A percentile compares a stretch with the other conserved stretches of the same genome.
Evolutionary conservation across 2,329 filamentous ascomycete genomes (phyloP).

Genomic region (Claviceps pazoutovae): DNA sequence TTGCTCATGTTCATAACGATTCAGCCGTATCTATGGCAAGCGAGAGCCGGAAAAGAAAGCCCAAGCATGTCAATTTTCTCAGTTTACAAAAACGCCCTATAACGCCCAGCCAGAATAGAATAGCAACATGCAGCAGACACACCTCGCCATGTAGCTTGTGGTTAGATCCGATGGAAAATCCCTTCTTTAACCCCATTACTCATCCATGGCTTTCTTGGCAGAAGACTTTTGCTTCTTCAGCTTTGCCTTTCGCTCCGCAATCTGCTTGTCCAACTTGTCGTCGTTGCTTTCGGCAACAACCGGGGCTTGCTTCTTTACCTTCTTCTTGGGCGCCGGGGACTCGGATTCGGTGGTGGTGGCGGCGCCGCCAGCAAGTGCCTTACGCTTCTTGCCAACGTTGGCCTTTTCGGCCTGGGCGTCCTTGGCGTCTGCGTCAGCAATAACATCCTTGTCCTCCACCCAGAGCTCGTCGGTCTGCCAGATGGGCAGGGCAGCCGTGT

Average conservation of each 20-base stretch:
- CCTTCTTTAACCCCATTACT: slow-evolving; percentile 14
- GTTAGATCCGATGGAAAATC: too few relatives aligned
- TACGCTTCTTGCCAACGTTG: slow-evolving; percentile 53
- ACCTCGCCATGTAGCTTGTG: neutral
- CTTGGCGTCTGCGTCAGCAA: slow-evolving; percentile 41
- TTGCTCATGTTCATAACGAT: too few relatives aligned
- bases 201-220: slow-evolving; percentile 37
- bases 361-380: slow-evolving; percentile 26
- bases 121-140: neutral
- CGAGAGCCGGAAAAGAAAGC: neutral
- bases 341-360: slow-evolving; percentile 22
- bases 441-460: slow-evolving; percentile 60
- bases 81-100: neutral
- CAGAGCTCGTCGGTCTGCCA: slow-evolving; percentile 91
- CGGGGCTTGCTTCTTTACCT: slow-evolving; percentile 19
- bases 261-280: slow-evolving; percentile 41
- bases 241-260: slow-evolving; percentile 42
- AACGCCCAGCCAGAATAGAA: neutral
- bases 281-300: slow-evolving; percentile 33
- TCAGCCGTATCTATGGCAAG: neutral
- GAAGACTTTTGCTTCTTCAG: slow-evolving; percentile 45
- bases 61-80: neutral
- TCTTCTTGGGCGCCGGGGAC: slow-evolving; percentile 21
- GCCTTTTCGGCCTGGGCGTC: slow-evolving; percentile 36
- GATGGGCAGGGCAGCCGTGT: slow-evolving; percentile 80